Conservation (phyloP, 2,329 filamentous ascomycete species). For the Dryadomyces quercus-mongolicae region DNA sequence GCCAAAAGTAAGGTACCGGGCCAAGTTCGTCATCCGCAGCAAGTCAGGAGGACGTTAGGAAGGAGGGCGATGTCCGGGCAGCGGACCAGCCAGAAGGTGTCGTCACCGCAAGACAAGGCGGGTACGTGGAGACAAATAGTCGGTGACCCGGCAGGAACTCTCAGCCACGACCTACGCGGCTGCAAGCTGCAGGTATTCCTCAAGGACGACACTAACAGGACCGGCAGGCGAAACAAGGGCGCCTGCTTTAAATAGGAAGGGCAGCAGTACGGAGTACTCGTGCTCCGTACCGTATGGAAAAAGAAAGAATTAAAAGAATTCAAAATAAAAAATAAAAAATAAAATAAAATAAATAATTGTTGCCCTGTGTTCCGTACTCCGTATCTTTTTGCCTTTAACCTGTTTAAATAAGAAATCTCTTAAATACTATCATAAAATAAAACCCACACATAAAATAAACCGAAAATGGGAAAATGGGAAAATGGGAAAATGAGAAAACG, state of each 20-base stretch:
- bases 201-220: background rate
- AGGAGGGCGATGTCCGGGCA: background rate
- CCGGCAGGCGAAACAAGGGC: too few relatives aligned
- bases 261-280: too few relatives aligned
- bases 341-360: background rate
- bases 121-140: conserved; percentile 1
- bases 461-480: background rate
- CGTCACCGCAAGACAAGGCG: background rate
- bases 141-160: background rate
- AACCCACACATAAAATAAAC: background rate
- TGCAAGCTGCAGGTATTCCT: background rate
- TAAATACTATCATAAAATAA: background rate
- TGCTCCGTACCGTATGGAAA: background rate
- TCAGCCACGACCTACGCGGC: background rate
- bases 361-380: background rate
- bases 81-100: background rate
- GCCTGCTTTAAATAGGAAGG: conserved; percentile 1
- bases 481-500: background rate
- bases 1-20: conserved; percentile 2
- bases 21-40: background rate
- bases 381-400: background rate
- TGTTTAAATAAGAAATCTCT: background rate
- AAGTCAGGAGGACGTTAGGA: conserved; percentile 1
- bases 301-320: background rate
- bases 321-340: background rate